Conservation (phyloP, 1,284 basidiomycete genomes). For the Boletus coffeatus region DNA sequence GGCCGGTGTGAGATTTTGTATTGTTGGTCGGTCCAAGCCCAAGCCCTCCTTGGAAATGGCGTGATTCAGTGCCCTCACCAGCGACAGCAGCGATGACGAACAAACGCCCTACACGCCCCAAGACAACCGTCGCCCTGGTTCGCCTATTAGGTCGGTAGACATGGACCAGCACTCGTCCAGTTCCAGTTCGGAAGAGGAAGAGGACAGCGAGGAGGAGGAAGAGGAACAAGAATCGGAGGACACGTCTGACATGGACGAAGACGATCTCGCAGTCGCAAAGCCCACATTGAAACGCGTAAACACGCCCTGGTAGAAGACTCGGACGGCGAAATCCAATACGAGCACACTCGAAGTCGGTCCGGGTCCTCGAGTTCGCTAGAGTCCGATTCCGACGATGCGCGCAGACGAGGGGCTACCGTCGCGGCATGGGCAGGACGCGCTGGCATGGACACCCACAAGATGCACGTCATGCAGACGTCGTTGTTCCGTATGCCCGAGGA, state of each 20-base stretch:
- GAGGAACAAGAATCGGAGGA: slow-evolving; percentile 35
- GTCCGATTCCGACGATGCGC: slow-evolving; percentile 31
- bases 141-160: slow-evolving; percentile 17
- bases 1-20: slow-evolving; percentile 16
- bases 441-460: slow-evolving; percentile 74
- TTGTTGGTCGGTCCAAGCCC: slow-evolving; percentile 18
- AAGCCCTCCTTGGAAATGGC: slow-evolving; percentile 29
- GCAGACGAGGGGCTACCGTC: slow-evolving; percentile 23
- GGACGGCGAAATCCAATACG: slow-evolving; percentile 46
- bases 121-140: slow-evolving; percentile 10
- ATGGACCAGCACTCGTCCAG: slow-evolving; percentile 21
- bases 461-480: slow-evolving; percentile 90
- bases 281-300: slow-evolving; percentile 28
- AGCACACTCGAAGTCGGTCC: slow-evolving; percentile 30
- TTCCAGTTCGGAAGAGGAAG: slow-evolving; percentile 20
- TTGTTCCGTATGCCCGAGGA: slow-evolving; percentile 76
- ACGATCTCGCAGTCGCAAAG: slow-evolving; percentile 35
- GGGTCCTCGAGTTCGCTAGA: slow-evolving; percentile 30
- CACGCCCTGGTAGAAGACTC: slow-evolving; percentile 45
- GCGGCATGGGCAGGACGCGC: slow-evolving; percentile 65
- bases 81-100: slow-evolving; percentile 39
- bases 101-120: slow-evolving; percentile 21
- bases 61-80: slow-evolving; percentile 38
- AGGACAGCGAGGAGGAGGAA: slow-evolving; percentile 30
- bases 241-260: slow-evolving; percentile 46